Base-by-base conservation (phyloP, 306 rosid genomes). In the Delonix regia region DNA sequence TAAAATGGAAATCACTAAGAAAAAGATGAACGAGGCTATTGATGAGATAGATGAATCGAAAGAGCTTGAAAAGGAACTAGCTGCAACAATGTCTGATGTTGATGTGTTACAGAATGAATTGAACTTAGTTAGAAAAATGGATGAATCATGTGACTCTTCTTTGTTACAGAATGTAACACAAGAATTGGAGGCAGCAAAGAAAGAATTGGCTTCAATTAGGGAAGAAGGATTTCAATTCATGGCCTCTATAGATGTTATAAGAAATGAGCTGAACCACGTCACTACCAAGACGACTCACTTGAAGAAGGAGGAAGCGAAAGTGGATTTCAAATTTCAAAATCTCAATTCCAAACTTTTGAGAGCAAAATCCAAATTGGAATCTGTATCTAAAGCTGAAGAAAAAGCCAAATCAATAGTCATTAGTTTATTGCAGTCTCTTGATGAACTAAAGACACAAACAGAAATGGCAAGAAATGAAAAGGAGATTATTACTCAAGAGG, bases 211-310 rank as follows among this genome's bases (percentile, higher is more conserved):
- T 82, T 68, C 75, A 56, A 83, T 85, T 9, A 89, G 63, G 79
- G 93, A 84, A 60, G 99, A 88, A 80, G 87, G 97, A 3, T 91
- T 91, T 78, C 97, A 93, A 84, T 90, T 84, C 80, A 91, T 88
- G 99, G 70, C 83, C 53, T 88, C 99, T 6, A 90, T 93, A 93
- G 99, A 95, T 90, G 83, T 91, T 9, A 83, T 93, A 75, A 89
- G 99, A 65, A 90, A 88, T n/a, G 97, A 95, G 80, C 85, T 88
- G 49, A 86, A 71, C 33, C 93, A 90, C 76, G 83, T 90, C 22
- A 89, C 81, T 3, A 67, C 77, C 13, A 90, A 87, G 83, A 85
- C 82, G 0, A 48, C 21, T 63, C 80, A 78, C 9, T 70, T 87
- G 75, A 87, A 85, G 90, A 90, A 87, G 80, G 82, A 77, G 10